Evolutionary conservation across 345 rosid species (phyloP).

Genomic region (Melaleuca quinquenervia): DNA sequence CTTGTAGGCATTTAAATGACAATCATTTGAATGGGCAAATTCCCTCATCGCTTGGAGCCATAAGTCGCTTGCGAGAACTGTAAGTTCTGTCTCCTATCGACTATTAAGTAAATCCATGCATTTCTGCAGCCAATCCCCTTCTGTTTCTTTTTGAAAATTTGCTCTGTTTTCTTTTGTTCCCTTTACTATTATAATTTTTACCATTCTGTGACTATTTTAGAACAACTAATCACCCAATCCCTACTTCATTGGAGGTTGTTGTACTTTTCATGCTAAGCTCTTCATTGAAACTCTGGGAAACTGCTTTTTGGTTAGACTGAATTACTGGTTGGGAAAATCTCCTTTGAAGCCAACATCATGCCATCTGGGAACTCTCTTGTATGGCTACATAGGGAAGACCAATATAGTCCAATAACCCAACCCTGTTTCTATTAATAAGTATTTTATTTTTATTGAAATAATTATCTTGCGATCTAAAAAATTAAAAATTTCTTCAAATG

Average conservation of each 20-base stretch:
- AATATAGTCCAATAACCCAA: neutral
- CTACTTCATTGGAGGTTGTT: neutral
- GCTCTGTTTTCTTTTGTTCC: neutral
- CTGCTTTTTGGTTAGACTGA: neutral
- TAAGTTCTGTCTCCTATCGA: slow-evolving; percentile 24
- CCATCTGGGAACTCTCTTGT: neutral
- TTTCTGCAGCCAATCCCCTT: neutral
- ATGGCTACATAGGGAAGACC: neutral
- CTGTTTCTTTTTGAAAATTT: neutral
- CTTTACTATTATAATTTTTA: neutral
- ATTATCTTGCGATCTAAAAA: too few relatives aligned
- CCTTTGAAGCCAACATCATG: neutral
- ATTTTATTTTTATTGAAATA: too few relatives aligned
- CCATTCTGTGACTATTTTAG: neutral
- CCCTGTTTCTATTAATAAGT: neutral
- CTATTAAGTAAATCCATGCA: neutral
- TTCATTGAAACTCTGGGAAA: neutral
- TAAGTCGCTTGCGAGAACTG: slow-evolving; percentile 52
- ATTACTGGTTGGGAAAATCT: neutral
- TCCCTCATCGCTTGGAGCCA: slow-evolving; percentile 47
- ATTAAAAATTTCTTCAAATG: too few relatives aligned
- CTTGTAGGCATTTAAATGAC: slow-evolving; percentile 68
- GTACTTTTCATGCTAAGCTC: neutral
- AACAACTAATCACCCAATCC: neutral
- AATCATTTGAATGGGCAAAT: slow-evolving; percentile 55